A percentile compares a stretch with the other conserved stretches of the same genome.
phyloP scores from a whole-genome alignment of 31 red algal genomes.

The Asparagopsis taxiformis region DNA sequence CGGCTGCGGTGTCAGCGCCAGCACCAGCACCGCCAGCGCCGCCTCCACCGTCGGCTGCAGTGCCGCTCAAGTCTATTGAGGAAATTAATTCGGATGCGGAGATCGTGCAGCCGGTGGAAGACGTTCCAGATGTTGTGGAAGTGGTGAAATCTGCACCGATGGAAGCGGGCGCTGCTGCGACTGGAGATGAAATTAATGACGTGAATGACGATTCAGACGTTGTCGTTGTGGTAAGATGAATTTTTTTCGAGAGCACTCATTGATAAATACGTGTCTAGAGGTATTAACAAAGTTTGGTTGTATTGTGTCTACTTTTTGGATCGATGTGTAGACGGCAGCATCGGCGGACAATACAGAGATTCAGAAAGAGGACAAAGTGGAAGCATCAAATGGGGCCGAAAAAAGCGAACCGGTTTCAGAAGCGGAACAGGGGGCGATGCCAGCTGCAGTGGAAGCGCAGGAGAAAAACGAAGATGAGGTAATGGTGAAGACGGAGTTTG shows the following conservation, averaged over 20 bases:
- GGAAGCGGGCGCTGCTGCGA: not conserved
- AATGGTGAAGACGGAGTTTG: slow-evolving; percentile 88
- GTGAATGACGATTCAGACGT: not conserved
- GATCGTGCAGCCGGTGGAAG: not conserved
- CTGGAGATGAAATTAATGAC: not conserved
- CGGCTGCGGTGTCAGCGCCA: not conserved
- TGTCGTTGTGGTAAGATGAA: not conserved
- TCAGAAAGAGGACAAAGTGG: too few species aligned
- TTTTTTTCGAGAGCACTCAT: not conserved
- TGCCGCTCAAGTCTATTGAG: not conserved
- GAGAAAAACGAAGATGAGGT: slow-evolving; percentile 62
- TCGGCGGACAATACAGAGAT: too few species aligned
- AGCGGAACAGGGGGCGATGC: too few species aligned
- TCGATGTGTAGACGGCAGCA: too few species aligned
- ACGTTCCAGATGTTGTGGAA: not conserved
- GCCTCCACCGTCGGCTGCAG: not conserved
- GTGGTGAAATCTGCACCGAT: not conserved
- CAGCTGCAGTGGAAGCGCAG: slow-evolving; percentile 16
- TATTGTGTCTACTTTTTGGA: too few species aligned
- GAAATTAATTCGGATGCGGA: not conserved
- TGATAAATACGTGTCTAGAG: too few species aligned
- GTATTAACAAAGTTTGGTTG: too few species aligned
- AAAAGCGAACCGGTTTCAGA: too few species aligned
- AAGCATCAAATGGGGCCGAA: too few species aligned
- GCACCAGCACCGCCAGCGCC: slow-evolving; percentile 8